A percentile compares a stretch with the other conserved stretches of the same genome.
Conservation (phyloP, 495 filamentous ascomycete species). For the Penicillium paxilli region DNA sequence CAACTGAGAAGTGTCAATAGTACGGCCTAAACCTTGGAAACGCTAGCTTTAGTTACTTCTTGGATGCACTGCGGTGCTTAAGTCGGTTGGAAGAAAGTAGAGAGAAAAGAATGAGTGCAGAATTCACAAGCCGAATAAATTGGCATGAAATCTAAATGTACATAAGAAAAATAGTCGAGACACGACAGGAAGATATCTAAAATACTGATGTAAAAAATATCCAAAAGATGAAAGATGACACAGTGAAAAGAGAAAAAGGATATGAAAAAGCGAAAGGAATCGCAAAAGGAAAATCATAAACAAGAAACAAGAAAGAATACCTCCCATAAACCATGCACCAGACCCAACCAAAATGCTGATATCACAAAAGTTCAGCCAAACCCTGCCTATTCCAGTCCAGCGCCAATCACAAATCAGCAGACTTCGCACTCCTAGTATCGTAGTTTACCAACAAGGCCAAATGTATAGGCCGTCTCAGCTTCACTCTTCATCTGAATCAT, state of each 20-base stretch:
- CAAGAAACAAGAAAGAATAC: conserved; percentile 1
- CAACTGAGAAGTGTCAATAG: too few relatives aligned
- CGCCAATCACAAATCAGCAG: not conserved
- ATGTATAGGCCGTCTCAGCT: conserved; percentile 60
- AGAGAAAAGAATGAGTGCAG: not conserved
- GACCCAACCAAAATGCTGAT: conserved; percentile 1
- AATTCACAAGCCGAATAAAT: not conserved
- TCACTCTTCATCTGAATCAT: conserved; percentile 78
- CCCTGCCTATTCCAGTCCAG: not conserved
- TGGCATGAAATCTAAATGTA: conserved; percentile 11
- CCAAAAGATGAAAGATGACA: conserved; percentile 1
- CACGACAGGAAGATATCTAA: conserved; percentile 6
- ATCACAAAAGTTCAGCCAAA: not conserved
- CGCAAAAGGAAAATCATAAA: not conserved
- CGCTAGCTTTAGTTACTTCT: too few relatives aligned
- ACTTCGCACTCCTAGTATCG: conserved; percentile 44
- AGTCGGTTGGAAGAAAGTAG: not conserved
- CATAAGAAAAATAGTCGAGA: conserved; percentile 7
- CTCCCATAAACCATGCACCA: conserved; percentile 11
- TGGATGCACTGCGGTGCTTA: not conserved
- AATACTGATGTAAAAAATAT: conserved; percentile 1
- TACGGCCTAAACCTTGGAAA: too few relatives aligned
- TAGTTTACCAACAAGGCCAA: conserved; percentile 60
- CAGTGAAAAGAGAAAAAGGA: not conserved
- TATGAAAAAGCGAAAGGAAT: not conserved